A percentile compares a stretch with the other conserved stretches of the same genome.
Conservation (phyloP, 768 basidiomycete genomes). For the Agrocybe praecox region DNA sequence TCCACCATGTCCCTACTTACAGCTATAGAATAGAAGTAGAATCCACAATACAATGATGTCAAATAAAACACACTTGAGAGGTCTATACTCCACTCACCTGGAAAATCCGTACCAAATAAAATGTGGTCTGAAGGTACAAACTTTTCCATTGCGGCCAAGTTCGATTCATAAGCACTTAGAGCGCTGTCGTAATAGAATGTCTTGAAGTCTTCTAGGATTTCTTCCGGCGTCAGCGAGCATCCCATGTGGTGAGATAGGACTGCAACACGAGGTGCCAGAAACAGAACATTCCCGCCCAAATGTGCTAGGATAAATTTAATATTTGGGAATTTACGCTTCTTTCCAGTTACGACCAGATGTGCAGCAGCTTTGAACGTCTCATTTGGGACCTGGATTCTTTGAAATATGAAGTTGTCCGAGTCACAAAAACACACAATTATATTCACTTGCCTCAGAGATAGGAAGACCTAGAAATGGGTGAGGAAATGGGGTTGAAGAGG, state of each 20-base stretch:
- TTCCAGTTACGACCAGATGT: conserved; percentile 72
- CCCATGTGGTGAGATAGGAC: conserved; percentile 73
- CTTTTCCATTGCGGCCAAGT: conserved; percentile 49
- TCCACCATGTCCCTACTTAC: conserved; percentile 53
- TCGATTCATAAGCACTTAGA: conserved; percentile 57
- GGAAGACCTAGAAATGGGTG: conserved; percentile 69
- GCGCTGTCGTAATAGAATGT: conserved; percentile 79
- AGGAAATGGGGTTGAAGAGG: conserved; percentile 65
- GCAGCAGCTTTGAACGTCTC: conserved; percentile 85
- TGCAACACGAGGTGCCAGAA: conserved; percentile 70
- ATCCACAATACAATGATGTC: background rate
- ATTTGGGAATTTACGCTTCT: conserved; percentile 61
- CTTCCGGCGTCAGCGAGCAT: conserved; percentile 58
- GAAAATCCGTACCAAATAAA: conserved; percentile 78
- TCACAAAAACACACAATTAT: no score
- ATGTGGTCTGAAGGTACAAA: conserved; percentile 55
- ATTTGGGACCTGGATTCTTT: conserved; percentile 61
- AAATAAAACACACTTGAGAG: no score
- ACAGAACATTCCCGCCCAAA: conserved; percentile 68
- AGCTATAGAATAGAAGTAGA: conserved; percentile 36
- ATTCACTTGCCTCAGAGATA: conserved; percentile 59
- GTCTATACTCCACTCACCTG: conserved; percentile 44
- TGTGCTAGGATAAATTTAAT: conserved; percentile 73
- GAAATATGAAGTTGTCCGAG: background rate
- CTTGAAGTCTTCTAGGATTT: conserved; percentile 70